Evolutionary conservation across 371 early-diverging fungal species (phyloP), one percentile per base, ranked within the genome.

Genomic region (Entomophthora muscae): DNA sequence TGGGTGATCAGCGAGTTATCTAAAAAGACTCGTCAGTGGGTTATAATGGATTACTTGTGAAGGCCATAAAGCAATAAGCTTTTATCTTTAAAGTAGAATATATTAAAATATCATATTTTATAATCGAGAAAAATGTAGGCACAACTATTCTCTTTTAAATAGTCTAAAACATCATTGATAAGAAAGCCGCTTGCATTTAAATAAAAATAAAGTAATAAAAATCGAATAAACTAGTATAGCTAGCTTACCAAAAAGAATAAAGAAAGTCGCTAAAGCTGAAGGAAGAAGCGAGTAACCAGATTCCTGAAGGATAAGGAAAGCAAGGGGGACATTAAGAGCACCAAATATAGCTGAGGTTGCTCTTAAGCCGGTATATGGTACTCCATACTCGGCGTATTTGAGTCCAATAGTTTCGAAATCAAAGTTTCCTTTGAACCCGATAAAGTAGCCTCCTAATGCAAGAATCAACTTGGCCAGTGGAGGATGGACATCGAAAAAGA

Each of bases 401-500:
- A 93, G 86, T 5, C 94, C 96, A 71, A 98, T 98, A 64, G 85
- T 88, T 22, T 86, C 92, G 71, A 98, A 98, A 66, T 87, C 76
- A 69, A 87, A 98, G 65, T 86, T 84, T 1, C 98, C 98, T 65
- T 96, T 89, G 72, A 91, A 96, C 22, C 97, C 96, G 29, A 89
- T 72, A 26, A 93, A 68, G 64, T 79, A 85, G 0, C 93, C 94
- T 58, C 77, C 80, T 24, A 81, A 80, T 7, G 95, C 98, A 21
- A 98, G 75, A 72, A 99, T 76, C 75, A 99, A 69, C 72, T 98
- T 98, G 26, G 98, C 99, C 52, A 99, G 79, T 2, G 99, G 99
- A 33, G 99, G 99, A 70, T 99, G 99, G 23, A 99, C 98, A 71
- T 99, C 99, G 76, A 99, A 98, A 75, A 87, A 98, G 78, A 92